Evolutionary conservation across 1,139 yeast genomes (phyloP), one percentile per base, ranked within the genome.

Genomic region (Candida glucosophila): DNA sequence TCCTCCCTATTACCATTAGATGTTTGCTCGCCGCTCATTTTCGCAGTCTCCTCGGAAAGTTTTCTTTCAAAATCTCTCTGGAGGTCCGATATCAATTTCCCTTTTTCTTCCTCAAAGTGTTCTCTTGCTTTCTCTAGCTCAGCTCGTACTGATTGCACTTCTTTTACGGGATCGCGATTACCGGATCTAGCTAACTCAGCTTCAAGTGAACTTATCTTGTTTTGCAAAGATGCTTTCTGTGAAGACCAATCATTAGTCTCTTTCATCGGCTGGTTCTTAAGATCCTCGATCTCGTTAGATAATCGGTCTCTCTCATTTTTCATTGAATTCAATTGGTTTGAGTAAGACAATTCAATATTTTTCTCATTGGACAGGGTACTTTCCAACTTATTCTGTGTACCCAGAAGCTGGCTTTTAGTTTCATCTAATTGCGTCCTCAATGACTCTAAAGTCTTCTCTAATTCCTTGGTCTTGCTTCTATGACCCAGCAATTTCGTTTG

Each of bases 401-500:
- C 18, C 10, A 5, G 11, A 6, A 22, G 23, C 4, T 30, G 24
- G 5, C 20, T 26, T 7, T 27, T 19, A 3, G 41, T 20, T 12
- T 23, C 25, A 12, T 29, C 26, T 22, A 51, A 32, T 27, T 50
- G 48, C 10, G 29, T 39, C 31, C 43, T 50, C 37, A 45, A 43
- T 15, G 37, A 38, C 19, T 37, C 46, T 28, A 57, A 44, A 3
- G 43, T 32, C 6, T 41, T 43, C 20, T 47, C 48, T 27, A 48
- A 40, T 18, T 43, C 47, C 10, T 30, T 39, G 14, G 47, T 42
- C 22, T 43, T 46, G 22, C 33, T 40, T 25, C 50, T 42, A 26
- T 48, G 52, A 5, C 37, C 37, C 19, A 36, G 32, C 15, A 52
- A 40, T 20, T 46, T 55, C 13, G 49, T 41, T 26, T 49, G 52